A percentile compares a stretch with the other conserved stretches of the same genome.
These are phyloP conservation scores for Tolypocladium ovalisporum DNA, from an alignment of 2,329 filamentous ascomycete species.

Conservation along the genomic window DNA sequence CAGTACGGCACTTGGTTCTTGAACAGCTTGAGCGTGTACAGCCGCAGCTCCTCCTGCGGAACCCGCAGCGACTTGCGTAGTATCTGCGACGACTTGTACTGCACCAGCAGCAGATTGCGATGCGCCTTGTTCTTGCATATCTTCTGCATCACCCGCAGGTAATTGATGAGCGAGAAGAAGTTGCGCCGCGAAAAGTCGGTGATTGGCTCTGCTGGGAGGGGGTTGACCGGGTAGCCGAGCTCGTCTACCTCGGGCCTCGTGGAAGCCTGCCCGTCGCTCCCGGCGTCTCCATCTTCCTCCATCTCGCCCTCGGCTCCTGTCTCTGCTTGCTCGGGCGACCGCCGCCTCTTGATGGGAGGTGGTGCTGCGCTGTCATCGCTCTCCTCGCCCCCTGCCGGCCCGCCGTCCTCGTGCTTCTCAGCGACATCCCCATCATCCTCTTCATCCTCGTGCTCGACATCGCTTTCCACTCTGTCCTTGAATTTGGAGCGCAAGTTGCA, in stretches of 20 bases:
- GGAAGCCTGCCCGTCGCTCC: conserved; percentile 21
- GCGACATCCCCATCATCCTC: conserved; percentile 9
- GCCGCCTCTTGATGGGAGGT: conserved; percentile 63
- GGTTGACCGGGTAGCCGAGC: conserved; percentile 66
- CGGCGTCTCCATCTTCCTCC: conserved; percentile 14
- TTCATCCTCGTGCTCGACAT: conserved; percentile 13
- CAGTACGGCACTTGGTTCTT: conserved; percentile 98
- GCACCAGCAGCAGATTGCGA: conserved; percentile 83
- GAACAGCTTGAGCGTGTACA: conserved; percentile 96
- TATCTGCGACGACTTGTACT: conserved; percentile 90
- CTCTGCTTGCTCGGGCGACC: conserved; percentile 28
- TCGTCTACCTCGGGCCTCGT: conserved; percentile 65
- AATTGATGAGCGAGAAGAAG: conserved; percentile 92
- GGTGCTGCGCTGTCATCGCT: conserved; percentile 72
- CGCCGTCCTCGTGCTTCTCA: conserved; percentile 20
- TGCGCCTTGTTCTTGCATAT: conserved; percentile 94
- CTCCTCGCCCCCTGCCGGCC: conserved; percentile 26
- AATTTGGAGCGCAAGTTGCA: conserved; percentile 59
- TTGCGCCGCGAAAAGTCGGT: conserved; percentile 88
- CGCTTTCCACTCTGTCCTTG: conserved; percentile 21
- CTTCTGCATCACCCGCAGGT: conserved; percentile 93
- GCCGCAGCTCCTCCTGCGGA: conserved; percentile 73
- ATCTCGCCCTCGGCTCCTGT: conserved; percentile 8
- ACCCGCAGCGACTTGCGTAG: conserved; percentile 86
- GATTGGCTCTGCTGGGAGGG: conserved; percentile 64